Base-by-base conservation (phyloP, 495 filamentous ascomycete species). In the Bacidia gigantensis region DNA sequence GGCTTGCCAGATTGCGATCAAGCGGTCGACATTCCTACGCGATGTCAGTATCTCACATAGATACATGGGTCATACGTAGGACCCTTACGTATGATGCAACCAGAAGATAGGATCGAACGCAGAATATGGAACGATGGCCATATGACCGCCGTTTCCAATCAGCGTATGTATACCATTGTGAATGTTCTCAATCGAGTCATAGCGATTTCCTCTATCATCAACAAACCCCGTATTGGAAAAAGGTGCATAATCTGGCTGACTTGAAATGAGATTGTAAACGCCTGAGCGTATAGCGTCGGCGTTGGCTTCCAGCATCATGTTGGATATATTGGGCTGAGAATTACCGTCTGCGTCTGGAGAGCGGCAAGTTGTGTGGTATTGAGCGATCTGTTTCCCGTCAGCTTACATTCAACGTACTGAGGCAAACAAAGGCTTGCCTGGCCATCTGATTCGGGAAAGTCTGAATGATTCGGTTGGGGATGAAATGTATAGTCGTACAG, bases 21-120 rank as follows among this genome's bases (percentile, higher is more conserved):
- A 63, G 2, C 85, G 73, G 58, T 89, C 86, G 17, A 87, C 71
- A 50, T 53, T 54, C 47, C 52, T 62, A 55, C 40, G 35, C 50
- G 24, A 24, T 18, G 17, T n/a, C 11, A 20, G 43, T 23, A 42
- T 1, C 12, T 10, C n/a, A 11, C 12, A 22, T 14, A 35, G 25
- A n/a, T n/a, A n/a, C n/a, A n/a, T n/a, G n/a, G 9, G 42, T 23
- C 40, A 43, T 42, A 53, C 42, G 39, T 1, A 32, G 10, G 24
- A 2, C 10, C 51, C 68, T 56, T 57, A 70, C 66, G 58, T 50
- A 54, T 74, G 72, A 52, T 88, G 84, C 2, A 88, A 65, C 64
- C 77, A 84, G 65, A 89, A 89, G 38, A 84, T 68, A 0, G 85
- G 84, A 58, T 88, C 85, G 56, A 84, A 88, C 14, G 77, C 76